phyloP scores from a whole-genome alignment of 768 basidiomycete species.

The Naganishia onofrii region DNA sequence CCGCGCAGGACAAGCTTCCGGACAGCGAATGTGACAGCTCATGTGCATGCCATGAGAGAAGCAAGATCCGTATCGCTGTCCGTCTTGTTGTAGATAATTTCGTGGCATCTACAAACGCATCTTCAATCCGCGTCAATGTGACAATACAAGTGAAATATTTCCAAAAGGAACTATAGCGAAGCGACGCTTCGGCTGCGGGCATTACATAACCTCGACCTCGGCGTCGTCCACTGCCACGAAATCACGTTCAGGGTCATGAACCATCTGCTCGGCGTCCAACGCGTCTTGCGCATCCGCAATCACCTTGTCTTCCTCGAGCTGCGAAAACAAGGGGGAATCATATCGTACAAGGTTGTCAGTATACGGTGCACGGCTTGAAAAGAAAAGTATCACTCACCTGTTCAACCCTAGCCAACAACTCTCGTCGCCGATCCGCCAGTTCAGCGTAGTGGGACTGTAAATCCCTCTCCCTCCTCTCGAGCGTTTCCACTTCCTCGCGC shows the following conservation, averaged over 20 bases:
- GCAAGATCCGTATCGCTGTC: too few relatives aligned
- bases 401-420: slow-evolving; percentile 46
- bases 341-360: neutral
- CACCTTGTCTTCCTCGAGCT: slow-evolving; percentile 70
- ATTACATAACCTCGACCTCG: slow-evolving; percentile 38
- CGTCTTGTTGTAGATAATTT: neutral
- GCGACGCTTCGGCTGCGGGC: neutral
- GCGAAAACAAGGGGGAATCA: slow-evolving; percentile 15
- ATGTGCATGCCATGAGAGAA: too few relatives aligned
- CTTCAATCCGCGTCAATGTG: neutral
- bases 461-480: slow-evolving; percentile 71
- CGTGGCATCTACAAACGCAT: neutral
- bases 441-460: slow-evolving; percentile 84
- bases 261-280: slow-evolving; percentile 46
- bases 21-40: too few relatives aligned
- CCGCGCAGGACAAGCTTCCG: too few relatives aligned
- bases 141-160: neutral
- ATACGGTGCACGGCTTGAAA: too few relatives aligned
- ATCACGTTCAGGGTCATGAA: slow-evolving; percentile 33
- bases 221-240: slow-evolving; percentile 33
- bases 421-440: slow-evolving; percentile 62
- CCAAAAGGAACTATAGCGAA: neutral
- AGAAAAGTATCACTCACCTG: too few relatives aligned
- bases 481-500: slow-evolving; percentile 77
- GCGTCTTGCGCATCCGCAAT: slow-evolving; percentile 50